phyloP scores from a whole-genome alignment of 2,329 filamentous ascomycete genomes.

The Neopestalotiopsis sp. region DNA sequence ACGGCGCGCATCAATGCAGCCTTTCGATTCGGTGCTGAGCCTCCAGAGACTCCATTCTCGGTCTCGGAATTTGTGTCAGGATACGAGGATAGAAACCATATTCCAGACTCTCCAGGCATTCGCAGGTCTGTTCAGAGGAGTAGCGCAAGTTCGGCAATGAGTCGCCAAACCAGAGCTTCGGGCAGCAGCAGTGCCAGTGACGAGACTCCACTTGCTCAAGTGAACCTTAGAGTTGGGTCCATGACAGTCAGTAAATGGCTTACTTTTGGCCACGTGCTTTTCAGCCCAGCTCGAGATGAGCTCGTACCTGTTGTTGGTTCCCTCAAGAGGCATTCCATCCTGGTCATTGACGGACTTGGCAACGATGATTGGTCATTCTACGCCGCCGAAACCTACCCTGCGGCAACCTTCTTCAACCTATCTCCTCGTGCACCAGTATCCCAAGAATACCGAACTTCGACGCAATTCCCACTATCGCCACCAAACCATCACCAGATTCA shows the following conservation, averaged over 20 bases:
- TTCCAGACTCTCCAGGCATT: constrained; percentile 22
- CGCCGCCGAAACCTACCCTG: constrained; percentile 78
- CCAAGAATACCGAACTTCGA: constrained; percentile 45
- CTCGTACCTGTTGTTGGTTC: constrained; percentile 57
- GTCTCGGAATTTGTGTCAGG: constrained; percentile 47
- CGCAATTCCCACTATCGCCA: constrained; percentile 60
- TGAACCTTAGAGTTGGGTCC: constrained; percentile 79
- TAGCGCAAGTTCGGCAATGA: constrained; percentile 39
- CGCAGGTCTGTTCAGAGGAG: constrained; percentile 28
- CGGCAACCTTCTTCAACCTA: constrained; percentile 78
- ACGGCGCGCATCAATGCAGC: constrained; percentile 56
- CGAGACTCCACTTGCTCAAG: constrained; percentile 69
- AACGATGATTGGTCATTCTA: constrained; percentile 90
- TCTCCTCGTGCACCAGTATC: constrained; percentile 61
- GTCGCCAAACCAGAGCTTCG: constrained; percentile 42
- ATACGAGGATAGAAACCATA: constrained; percentile 43
- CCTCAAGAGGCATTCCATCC: constrained; percentile 65
- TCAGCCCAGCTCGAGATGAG: constrained; percentile 79
- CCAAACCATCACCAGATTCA: constrained; percentile 79
- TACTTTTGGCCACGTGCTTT: constrained; percentile 81
- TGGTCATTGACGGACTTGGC: constrained; percentile 84
- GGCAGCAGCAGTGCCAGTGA: constrained; percentile 54
- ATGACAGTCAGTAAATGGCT: constrained; percentile 90
- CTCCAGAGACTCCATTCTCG: constrained; percentile 49
- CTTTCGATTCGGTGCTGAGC: constrained; percentile 45